Percentiles rank a stretch among this genome's conserved stretches.
phyloP scores from a whole-genome alignment of 2,329 filamentous ascomycete species.

The Aureobasidium uvarum region DNA sequence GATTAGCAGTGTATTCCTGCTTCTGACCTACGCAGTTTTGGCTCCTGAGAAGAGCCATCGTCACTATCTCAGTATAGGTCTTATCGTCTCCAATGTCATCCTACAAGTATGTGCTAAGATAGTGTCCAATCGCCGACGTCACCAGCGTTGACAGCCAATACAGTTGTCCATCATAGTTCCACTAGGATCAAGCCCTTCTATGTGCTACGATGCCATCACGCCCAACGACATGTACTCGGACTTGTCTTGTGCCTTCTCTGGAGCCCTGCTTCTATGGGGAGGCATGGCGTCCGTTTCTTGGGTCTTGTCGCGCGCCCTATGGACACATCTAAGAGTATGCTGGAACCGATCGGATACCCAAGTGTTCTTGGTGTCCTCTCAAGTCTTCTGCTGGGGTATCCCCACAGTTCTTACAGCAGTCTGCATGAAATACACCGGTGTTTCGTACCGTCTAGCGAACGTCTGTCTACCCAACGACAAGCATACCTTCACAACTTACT shows the following conservation, averaged over 20 bases:
- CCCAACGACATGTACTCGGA: conserved; percentile 76
- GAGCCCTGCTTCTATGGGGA: conserved; percentile 71
- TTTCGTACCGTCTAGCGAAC: conserved; percentile 39
- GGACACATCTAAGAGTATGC: conserved; percentile 39
- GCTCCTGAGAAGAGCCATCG: conserved; percentile 81
- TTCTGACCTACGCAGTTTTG: conserved; percentile 74
- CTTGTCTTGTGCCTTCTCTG: conserved; percentile 76
- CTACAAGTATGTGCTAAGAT: conserved; percentile 64
- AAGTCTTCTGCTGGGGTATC: conserved; percentile 34
- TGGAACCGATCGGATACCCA: conserved; percentile 37
- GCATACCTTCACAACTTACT: conserved; percentile 39
- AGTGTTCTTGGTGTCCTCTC: conserved; percentile 34
- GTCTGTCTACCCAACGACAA: conserved; percentile 40
- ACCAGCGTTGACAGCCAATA: not conserved
- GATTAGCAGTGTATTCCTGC: conserved; percentile 67
- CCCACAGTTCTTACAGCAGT: conserved; percentile 35
- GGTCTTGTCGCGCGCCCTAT: conserved; percentile 46
- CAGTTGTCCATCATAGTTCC: conserved; percentile 81
- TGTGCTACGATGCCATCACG: conserved; percentile 80
- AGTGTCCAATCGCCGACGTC: not conserved
- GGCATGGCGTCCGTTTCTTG: conserved; percentile 78
- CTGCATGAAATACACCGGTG: conserved; percentile 35
- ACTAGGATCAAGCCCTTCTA: conserved; percentile 65
- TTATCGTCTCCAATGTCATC: conserved; percentile 66
- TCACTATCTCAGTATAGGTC: conserved; percentile 80